A percentile compares a stretch with the other conserved stretches of the same genome.
Evolutionary conservation across 495 filamentous ascomycete species (phyloP).

Genomic region (Platismatia glauca): DNA sequence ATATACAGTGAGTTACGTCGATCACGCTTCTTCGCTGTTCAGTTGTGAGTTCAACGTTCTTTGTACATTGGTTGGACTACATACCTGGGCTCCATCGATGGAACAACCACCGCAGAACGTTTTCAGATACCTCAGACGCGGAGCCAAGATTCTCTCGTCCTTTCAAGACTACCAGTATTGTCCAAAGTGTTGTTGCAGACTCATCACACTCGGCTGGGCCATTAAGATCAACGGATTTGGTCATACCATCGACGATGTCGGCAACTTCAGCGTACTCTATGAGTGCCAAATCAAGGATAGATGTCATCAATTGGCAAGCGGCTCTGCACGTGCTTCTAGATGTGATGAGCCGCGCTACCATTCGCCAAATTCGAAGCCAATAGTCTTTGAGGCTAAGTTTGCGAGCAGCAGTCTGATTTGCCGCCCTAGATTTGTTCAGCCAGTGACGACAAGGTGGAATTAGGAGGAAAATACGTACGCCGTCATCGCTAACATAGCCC

Average conservation of each 20-base stretch:
- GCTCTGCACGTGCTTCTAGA: conserved; percentile 64
- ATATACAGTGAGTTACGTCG: conserved; percentile 29
- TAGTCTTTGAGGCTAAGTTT: conserved; percentile 27
- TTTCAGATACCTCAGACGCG: conserved; percentile 53
- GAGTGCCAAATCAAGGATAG: conserved; percentile 53
- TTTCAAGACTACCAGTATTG: conserved; percentile 48
- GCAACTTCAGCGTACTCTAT: conserved; percentile 54
- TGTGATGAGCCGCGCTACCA: conserved; percentile 59
- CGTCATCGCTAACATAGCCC: conserved; percentile 58
- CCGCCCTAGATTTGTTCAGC: conserved; percentile 26
- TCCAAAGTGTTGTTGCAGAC: conserved; percentile 66
- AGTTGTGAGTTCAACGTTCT: not conserved
- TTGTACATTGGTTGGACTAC: conserved; percentile 14
- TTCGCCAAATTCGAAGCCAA: conserved; percentile 72
- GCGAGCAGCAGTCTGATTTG: conserved; percentile 32
- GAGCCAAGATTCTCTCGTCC: conserved; percentile 55
- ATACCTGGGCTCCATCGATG: conserved; percentile 69
- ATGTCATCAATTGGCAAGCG: conserved; percentile 66
- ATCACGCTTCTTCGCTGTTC: conserved; percentile 28
- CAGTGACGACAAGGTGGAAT: not conserved
- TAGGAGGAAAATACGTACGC: conserved; percentile 30
- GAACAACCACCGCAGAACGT: conserved; percentile 70
- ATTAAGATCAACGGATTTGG: conserved; percentile 66
- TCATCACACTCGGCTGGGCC: conserved; percentile 76
- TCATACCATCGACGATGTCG: conserved; percentile 56